These are phyloP conservation scores for Lactarius vividus DNA, from an alignment of 768 basidiomycete species.

Conservation along the genomic window DNA sequence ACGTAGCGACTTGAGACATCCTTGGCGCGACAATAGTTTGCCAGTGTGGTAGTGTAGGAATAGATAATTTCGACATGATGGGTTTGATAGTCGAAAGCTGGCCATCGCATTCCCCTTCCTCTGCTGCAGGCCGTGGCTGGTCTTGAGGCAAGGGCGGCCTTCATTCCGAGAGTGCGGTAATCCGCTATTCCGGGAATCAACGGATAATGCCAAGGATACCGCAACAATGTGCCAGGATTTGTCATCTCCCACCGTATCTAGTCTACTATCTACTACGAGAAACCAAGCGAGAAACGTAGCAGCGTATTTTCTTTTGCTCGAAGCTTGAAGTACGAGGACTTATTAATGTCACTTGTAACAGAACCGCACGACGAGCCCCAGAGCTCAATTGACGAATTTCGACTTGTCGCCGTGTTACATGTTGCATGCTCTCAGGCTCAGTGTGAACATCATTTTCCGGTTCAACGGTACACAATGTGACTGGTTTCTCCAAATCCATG, in stretches of 20 bases:
- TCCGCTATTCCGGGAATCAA: neutral
- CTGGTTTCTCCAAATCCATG: slow-evolving; percentile 15
- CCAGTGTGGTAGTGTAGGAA: neutral
- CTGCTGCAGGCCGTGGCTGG: neutral
- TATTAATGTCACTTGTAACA: too few species aligned
- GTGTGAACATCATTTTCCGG: too few species aligned
- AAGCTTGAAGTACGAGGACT: too few species aligned
- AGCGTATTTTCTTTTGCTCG: too few species aligned
- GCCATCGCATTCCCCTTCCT: neutral
- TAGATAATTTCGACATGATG: neutral
- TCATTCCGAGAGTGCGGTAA: neutral
- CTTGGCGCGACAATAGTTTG: neutral
- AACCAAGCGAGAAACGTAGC: too few species aligned
- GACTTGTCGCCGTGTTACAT: neutral
- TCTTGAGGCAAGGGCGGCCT: neutral
- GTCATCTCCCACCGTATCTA: too few species aligned
- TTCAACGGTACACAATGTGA: too few species aligned
- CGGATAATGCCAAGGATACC: too few species aligned
- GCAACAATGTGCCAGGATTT: too few species aligned
- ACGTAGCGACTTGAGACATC: neutral
- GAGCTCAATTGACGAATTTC: neutral
- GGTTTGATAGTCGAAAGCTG: neutral
- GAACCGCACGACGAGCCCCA: too few species aligned
- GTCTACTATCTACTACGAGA: too few species aligned
- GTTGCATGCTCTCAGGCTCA: too few species aligned